Base-by-base conservation (phyloP, 805 yeast genomes). In the Yarrowia keelungensis region DNA sequence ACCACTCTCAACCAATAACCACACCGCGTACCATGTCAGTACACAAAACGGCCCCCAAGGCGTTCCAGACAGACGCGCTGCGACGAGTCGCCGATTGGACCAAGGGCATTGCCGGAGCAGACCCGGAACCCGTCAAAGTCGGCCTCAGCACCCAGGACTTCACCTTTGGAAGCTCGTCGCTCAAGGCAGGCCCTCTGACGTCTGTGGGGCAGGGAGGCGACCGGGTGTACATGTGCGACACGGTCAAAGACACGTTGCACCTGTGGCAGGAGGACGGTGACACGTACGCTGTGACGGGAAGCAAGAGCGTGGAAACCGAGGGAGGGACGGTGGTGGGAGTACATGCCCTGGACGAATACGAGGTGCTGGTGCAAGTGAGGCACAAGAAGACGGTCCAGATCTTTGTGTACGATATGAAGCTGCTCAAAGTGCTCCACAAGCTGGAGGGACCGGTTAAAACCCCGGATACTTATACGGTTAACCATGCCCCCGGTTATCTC, bases 21-120 rank as follows among this genome's bases (percentile, higher is more conserved):
- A 26, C 32, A 26, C 7, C 32, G 32, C 32, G 32, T 26, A 26
- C 32, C 32, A 43, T 71, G 71, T 12, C 50, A 45, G 59, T 39
- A 15, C 51, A 65, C 47, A 71, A 71, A 39, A 38, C 69, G 41
- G 11, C 53, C 36, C 50, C 68, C 5, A 45, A 42, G 26, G 38
- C 68, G 19, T 19, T 39, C 69, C 51, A 38, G 39, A 16, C 32
- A 10, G 41, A 47, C 69, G n/a, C 47, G 10, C 58, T 59, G 32
- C 65, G 51, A 32, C 51, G 65, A 16, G 65, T 59, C 11, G 65
- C 65, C 12, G 53, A 38, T 58, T n/a, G 69, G 51, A 15, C 74
- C 87, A 0, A 83, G 85, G 0, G 80, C 85, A 22, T 79, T 79
- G 70, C 73, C 86, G 45, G 84, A 86, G 2, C 80, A 79, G 14